A percentile compares a stretch with the other conserved stretches of the same genome.
phyloP scores from a whole-genome alignment of 148 eudicot species.

The Rhododendron vialii region DNA sequence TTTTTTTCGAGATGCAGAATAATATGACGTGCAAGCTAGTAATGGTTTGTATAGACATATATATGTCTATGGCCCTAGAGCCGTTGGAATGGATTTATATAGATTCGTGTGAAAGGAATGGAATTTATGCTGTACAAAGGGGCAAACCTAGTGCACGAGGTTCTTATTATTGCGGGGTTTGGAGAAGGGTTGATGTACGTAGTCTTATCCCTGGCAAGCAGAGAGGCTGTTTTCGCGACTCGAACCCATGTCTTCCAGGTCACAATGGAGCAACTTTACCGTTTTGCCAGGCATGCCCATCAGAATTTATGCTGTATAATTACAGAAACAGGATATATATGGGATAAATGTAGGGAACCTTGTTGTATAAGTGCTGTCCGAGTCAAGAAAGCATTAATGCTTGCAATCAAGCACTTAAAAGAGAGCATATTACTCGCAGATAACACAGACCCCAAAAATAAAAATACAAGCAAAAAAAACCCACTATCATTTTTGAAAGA shows the following conservation, averaged over 20 bases:
- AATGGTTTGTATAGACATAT: background rate
- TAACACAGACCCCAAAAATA: background rate
- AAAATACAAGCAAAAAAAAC: background rate
- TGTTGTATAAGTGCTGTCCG: background rate
- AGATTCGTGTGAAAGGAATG: background rate
- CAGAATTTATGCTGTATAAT: background rate
- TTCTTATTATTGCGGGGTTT: rapidly evolving
- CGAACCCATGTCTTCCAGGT: no score
- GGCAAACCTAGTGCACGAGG: no score
- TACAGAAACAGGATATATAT: background rate
- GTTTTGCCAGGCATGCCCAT: no score
- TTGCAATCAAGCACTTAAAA: background rate
- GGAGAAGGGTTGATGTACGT: no score
- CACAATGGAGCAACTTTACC: no score
- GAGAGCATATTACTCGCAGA: background rate
- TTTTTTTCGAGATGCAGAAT: background rate
- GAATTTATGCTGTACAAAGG: background rate
- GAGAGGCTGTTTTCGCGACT: no score
- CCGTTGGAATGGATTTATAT: background rate
- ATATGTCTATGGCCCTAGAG: background rate
- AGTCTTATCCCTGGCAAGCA: no score
- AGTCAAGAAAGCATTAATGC: background rate
- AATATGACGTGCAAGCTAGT: background rate
- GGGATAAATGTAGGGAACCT: background rate
- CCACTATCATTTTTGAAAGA: background rate